Evolutionary conservation across 2,329 filamentous ascomycete species (phyloP), one percentile per base, ranked within the genome.

Genomic region (Ophiosphaerella herpotricha): DNA sequence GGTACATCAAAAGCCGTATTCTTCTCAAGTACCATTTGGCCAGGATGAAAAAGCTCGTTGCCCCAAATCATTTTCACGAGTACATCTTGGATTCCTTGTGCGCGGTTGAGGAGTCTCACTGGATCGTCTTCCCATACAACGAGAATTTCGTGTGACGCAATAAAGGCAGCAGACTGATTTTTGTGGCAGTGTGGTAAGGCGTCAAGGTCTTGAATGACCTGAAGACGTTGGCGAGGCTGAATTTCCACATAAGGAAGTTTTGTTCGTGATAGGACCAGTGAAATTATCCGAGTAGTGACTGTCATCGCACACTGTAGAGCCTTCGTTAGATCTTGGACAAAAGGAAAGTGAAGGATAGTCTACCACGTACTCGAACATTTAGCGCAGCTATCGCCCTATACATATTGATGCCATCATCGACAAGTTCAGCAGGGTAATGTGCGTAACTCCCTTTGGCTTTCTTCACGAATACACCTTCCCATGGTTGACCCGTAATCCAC

Each of bases 61-160:
- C 77, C 78, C 82, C 84, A 87, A 37, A 87, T 83, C 74, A 83
- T 81, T 54, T 89, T 83, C 85, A 91, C 90, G 37, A 93, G 77
- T 68, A 91, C 87, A 2, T 83, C 82, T 71, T 93, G 88, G 52
- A 93, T 91, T 31, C 80, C 80, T 65, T 86, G 85, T 38, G 88
- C 89, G 47, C 89, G 80, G 47, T 83, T 75, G 5, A 91, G 78
- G 7, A 93, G 76, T 63, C 90, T 85, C 48, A 87, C 78, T 0
- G 89, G 83, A 48, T 92, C 88, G 58, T 93, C 89, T 58, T 93
- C 89, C 90, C 90, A 94, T 1, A 93, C 88, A 1, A 93, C 77
- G 1, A 94, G 76, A 5, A 92, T 77, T 4, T 84, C 83, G 54
- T 89, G 85, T 0, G 82, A 83, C 2, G 87, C 85, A 36, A 93